Evolutionary conservation across 495 filamentous ascomycete species (phyloP).

Genomic region (Aspergillus haitiensis): DNA sequence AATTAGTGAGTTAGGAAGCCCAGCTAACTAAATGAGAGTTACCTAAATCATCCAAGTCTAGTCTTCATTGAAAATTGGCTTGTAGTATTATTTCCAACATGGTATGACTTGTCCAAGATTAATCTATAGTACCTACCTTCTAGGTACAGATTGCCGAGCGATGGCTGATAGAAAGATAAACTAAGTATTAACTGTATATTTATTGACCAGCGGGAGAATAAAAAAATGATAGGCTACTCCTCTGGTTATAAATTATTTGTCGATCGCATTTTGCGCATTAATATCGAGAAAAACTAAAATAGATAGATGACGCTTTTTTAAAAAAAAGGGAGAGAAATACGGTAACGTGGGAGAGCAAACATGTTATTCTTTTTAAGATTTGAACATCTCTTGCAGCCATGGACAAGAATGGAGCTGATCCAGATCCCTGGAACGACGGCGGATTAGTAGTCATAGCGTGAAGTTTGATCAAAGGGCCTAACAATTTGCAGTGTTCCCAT

Average conservation of each 20-base stretch:
- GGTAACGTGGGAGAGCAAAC: too few species aligned
- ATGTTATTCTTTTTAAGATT: too few species aligned
- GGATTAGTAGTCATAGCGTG: slow-evolving; percentile 20
- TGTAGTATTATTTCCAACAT: not conserved
- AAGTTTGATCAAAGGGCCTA: not conserved
- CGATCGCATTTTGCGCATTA: too few species aligned
- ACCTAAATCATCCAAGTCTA: not conserved
- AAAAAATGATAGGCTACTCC: too few species aligned
- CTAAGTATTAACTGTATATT: not conserved
- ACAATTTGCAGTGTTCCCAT: slow-evolving; percentile 13
- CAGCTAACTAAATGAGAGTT: too few species aligned
- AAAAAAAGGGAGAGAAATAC: not conserved
- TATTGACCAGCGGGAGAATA: too few species aligned
- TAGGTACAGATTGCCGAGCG: not conserved
- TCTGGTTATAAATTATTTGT: too few species aligned
- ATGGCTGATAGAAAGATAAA: not conserved
- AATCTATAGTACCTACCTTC: not conserved
- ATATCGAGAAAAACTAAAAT: too few species aligned
- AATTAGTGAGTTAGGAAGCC: too few species aligned
- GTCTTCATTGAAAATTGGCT: slow-evolving; percentile 5
- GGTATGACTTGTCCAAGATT: slow-evolving; percentile 1
- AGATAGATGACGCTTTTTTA: too few species aligned
- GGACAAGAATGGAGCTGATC: slow-evolving; percentile 10
- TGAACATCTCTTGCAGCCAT: slow-evolving; percentile 6
- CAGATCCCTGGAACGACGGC: slow-evolving; percentile 36